Evolutionary conservation across 805 yeast genomes (phyloP), one percentile per base, ranked within the genome.

Genomic region (Blastobotrys terrestris): DNA sequence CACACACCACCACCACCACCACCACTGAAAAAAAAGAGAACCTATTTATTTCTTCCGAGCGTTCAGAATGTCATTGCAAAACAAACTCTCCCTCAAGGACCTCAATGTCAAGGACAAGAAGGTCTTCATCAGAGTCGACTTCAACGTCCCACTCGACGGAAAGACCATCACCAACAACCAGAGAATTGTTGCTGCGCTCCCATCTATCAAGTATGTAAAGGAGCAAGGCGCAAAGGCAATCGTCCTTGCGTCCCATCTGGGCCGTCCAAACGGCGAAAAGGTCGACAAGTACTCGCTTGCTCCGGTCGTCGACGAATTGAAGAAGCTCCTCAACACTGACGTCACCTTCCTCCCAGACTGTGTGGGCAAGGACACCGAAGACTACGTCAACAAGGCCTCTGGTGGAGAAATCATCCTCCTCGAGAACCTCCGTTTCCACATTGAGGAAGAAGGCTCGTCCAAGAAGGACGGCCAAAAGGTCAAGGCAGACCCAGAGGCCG

Each of bases 161-260:
- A 81, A 80, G 68, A 91, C 84, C 71, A 94, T 94, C 80, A 95
- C 99, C 78, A 94, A 95, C 84, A 95, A 94, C 80, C 98, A 94
- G 79, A 86, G 99, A 78, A 94, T 94, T 69, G 98, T 91, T 67
- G 99, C 99, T 72, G 99, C 99, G 63, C 77, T 95, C 67, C 99
- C 99, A 73, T 92, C 99, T 64, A 94, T 94, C 78, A 74, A 95
- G 76, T 94, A 92, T 73, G 97, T 92, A 51, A 77, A 87, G 71
- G 92, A 87, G 70, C 85, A 92, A 63, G 81, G 86, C 67, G 96
- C 99, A 70, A 89, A 85, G 80, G 88, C 83, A 62, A 84, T 94
- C 62, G 78, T 94, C 63, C 81, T 94, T 65, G 98, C 97, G 61
- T 91, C 98, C 56, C 99, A 94, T 74, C 81, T 94, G 72, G 99